Base-by-base conservation (phyloP, 257 asterid species). In the Dorcoceras hygrometricum region DNA sequence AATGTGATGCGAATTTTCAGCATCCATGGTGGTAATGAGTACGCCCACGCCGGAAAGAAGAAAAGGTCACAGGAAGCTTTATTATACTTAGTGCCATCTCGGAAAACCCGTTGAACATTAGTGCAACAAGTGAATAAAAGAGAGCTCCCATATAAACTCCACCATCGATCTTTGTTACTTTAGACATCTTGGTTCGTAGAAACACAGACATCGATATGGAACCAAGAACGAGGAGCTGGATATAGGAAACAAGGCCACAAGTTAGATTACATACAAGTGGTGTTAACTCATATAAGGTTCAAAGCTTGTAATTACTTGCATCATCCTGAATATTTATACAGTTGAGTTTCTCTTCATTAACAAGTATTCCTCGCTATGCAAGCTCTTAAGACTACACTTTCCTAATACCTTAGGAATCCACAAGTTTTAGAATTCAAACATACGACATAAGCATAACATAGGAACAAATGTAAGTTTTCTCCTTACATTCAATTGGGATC, bases 41-140 rank as follows among this genome's bases (percentile, higher is more conserved):
- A 73, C n/a, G 78, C 72, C 81, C 81, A 77, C 0, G 81, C 50
- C 59, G 81, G 81, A 70, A 68, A 77, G 73, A 77, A 77, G 19
- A 67, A 73, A 8, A 77, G 75, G 63, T 77, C 81, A 75, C 77
- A 18, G 81, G 81, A 58, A 77, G 78, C 51, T 77, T 77, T 51
- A 68, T 32, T n/a, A 77, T 73, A 24, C 75, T 77, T 48, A 77
- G 63, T 26, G 75, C 75, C 59, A 67, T 65, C 66, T 76, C 75
- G 20, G 77, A 76, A 26, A 72, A 67, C 11, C 81, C 81, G 51
- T 76, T 71, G 24, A 76, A 76, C 77, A 76, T 68, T 20, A 76
- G 62, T 48, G 46, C 59, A 19, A 67, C 14, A 34, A 72, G 65
- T 11, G 74, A 73, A 60, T 31, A 75, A 50, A 60, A 75, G 28